phyloP scores from a whole-genome alignment of 2,329 filamentous ascomycete genomes.

The Dissoconium aciculare region DNA sequence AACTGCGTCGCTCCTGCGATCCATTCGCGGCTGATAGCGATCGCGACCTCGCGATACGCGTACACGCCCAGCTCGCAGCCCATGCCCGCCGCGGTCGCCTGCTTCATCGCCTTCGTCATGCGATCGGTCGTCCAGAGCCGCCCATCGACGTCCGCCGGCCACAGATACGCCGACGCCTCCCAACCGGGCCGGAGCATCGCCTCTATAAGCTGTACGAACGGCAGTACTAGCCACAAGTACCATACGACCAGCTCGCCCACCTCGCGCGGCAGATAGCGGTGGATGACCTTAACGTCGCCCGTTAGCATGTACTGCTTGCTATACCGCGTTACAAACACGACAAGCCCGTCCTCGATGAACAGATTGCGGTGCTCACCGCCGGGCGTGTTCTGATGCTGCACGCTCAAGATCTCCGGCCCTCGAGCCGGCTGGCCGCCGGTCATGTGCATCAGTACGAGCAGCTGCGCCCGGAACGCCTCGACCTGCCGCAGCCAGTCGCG shows the following conservation, averaged over 20 bases:
- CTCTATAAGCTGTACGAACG: slow-evolving; percentile 3
- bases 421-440: slow-evolving; percentile 10
- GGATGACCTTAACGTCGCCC: slow-evolving; percentile 11
- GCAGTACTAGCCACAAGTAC: slow-evolving; percentile 10
- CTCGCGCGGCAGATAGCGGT: slow-evolving; percentile 11
- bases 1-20: slow-evolving; percentile 4
- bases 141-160: no score
- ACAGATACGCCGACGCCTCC: slow-evolving; percentile 3
- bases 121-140: slow-evolving; percentile 6
- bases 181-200: slow-evolving; percentile 2
- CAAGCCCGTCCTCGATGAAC: slow-evolving; percentile 11
- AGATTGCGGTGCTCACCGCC: slow-evolving; percentile 7
- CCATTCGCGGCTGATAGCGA: slow-evolving; percentile 7
- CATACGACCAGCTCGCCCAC: slow-evolving; percentile 11
- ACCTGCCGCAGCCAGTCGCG: no score
- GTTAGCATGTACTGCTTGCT: slow-evolving; percentile 11
- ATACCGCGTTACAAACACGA: slow-evolving; percentile 10
- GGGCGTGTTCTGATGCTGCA: slow-evolving; percentile 7
- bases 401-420: slow-evolving; percentile 9
- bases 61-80: slow-evolving; percentile 4
- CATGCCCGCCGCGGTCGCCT: slow-evolving; percentile 2
- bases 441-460: slow-evolving; percentile 11
- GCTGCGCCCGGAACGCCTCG: slow-evolving; percentile 7
- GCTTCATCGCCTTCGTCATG: slow-evolving; percentile 5
- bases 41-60: slow-evolving; percentile 7